Percentiles rank a stretch among this genome's conserved stretches.
phyloP scores from a whole-genome alignment of 108 stramenopile species.

The Stephanodiscus minutulus region DNA sequence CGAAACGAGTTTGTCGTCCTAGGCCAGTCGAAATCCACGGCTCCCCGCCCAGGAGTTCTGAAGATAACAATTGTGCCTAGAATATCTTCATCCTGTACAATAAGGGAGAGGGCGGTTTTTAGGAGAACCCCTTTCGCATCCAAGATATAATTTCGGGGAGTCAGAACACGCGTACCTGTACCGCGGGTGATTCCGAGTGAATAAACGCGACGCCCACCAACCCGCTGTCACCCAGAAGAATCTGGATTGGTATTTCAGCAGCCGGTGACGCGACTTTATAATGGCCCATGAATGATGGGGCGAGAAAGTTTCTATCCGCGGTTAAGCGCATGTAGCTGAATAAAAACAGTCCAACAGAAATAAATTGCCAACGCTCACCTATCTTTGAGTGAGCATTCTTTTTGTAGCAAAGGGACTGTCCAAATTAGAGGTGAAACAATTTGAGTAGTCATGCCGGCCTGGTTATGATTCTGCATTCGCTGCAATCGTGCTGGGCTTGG shows the following conservation, averaged over 20 bases:
- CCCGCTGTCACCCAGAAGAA: slow-evolving; percentile 55
- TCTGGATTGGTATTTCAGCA: slow-evolving; percentile 57
- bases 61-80: slow-evolving; percentile 59
- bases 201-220: slow-evolving; percentile 49
- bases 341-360: background rate
- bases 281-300: background rate
- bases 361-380: slow-evolving; percentile 8
- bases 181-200: slow-evolving; percentile 11
- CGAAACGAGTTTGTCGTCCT: slow-evolving; percentile 41
- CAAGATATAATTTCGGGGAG: background rate
- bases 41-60: slow-evolving; percentile 31
- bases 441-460: background rate
- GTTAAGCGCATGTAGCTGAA: background rate
- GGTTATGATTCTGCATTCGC: slow-evolving; percentile 2
- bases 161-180: slow-evolving; percentile 21
- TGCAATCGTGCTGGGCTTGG: slow-evolving; percentile 40
- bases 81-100: slow-evolving; percentile 38
- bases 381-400: slow-evolving; percentile 6
- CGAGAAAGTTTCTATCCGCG: background rate
- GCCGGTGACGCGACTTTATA: slow-evolving; percentile 11
- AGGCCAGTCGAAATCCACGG: background rate
- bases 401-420: slow-evolving; percentile 30
- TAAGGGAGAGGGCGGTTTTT: background rate
- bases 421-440: slow-evolving; percentile 37
- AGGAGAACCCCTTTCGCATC: background rate